phyloP scores from a whole-genome alignment of 2,329 filamentous ascomycete genomes.

The Fusarium marasasianum region DNA sequence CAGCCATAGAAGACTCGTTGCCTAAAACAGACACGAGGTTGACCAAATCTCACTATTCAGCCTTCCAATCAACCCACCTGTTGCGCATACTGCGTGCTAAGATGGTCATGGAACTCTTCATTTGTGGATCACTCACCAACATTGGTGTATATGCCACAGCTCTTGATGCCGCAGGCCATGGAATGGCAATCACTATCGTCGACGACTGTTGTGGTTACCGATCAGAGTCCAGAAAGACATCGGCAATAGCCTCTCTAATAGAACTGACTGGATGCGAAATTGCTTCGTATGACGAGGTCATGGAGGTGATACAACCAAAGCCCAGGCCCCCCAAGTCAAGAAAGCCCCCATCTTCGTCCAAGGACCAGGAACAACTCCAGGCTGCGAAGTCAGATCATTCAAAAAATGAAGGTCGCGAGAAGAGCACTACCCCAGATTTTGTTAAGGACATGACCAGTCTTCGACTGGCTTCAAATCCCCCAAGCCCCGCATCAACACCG shows the following conservation, averaged over 20 bases:
- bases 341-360: slow-evolving; percentile 7
- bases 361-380: slow-evolving; percentile 16
- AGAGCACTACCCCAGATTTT: slow-evolving; percentile 44
- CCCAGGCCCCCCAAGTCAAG: slow-evolving; percentile 19
- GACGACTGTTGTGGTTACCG: slow-evolving; percentile 90
- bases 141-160: slow-evolving; percentile 91
- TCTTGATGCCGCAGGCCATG: slow-evolving; percentile 87
- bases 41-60: slow-evolving; percentile 86
- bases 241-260: slow-evolving; percentile 75
- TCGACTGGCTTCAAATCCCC: slow-evolving; percentile 42
- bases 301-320: slow-evolving; percentile 47
- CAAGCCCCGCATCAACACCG: slow-evolving; percentile 27
- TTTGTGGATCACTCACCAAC: slow-evolving; percentile 88
- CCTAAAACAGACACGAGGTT: slow-evolving; percentile 62
- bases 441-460: slow-evolving; percentile 47
- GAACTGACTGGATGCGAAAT: slow-evolving; percentile 79
- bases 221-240: slow-evolving; percentile 72
- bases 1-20: slow-evolving; percentile 53
- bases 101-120: slow-evolving; percentile 87
- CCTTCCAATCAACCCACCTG: slow-evolving; percentile 78
- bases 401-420: slow-evolving; percentile 27
- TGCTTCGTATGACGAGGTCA: slow-evolving; percentile 67
- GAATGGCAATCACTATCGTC: slow-evolving; percentile 85
- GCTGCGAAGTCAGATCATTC: not conserved
- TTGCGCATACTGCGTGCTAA: slow-evolving; percentile 82